Percentiles rank a stretch among this genome's conserved stretches.
These are phyloP conservation scores for Crithidia expoeki DNA, from an alignment of 208 protist genomes.

Conservation along the genomic window DNA sequence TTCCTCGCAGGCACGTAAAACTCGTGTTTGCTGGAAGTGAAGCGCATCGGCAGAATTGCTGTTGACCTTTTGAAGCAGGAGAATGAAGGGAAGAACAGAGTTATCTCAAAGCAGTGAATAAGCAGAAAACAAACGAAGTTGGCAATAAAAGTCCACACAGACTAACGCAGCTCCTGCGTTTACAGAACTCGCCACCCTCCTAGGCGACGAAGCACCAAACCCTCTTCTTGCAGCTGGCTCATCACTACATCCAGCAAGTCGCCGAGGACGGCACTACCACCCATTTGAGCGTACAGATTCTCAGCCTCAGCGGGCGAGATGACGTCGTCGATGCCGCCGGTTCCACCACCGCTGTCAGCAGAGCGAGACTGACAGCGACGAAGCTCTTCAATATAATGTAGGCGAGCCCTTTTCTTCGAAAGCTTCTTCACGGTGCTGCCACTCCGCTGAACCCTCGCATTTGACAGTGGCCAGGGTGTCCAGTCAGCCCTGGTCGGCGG, in stretches of 20 bases:
- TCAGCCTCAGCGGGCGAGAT: conserved; percentile 19
- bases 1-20: no score
- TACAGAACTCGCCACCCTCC: conserved; percentile 39
- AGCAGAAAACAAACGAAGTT: conserved; percentile 6
- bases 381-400: conserved; percentile 27
- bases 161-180: neutral
- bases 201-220: conserved; percentile 56
- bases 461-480: neutral
- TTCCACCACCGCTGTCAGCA: neutral
- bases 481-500: neutral
- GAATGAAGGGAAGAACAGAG: no score
- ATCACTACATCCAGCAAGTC: conserved; percentile 57
- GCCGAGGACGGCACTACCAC: conserved; percentile 47
- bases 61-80: no score
- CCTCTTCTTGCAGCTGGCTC: conserved; percentile 59
- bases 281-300: conserved; percentile 44
- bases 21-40: no score
- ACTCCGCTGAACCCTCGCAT: conserved; percentile 3
- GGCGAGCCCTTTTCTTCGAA: conserved; percentile 34
- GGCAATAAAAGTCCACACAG: conserved; percentile 36
- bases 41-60: no score
- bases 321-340: neutral
- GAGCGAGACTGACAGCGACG: conserved; percentile 16
- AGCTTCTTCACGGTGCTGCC: neutral
- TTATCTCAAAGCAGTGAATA: no score